Evolutionary conservation across 306 rosid genomes (phyloP), one percentile per base, ranked within the genome.

Genomic region (Ammopiptanthus mongolicus): DNA sequence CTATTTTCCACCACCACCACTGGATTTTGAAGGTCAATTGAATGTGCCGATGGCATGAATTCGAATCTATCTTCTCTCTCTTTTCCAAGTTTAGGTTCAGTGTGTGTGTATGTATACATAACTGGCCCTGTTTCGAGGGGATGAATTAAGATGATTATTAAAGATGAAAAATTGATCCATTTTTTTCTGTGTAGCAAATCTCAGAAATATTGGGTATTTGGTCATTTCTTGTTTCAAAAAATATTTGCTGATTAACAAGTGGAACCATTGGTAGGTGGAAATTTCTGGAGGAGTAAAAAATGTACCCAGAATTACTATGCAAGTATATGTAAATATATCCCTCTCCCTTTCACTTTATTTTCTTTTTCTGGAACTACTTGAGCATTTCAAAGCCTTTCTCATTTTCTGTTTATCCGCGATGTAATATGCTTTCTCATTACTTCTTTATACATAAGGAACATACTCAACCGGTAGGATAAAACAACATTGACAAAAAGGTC

Each of bases 281-380:
- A 33, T 78, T 58, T 64, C 79, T 66, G 83, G 87, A 86, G 69
- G 80, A 89, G 76, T 68, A 71, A 52, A 60, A 34, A 11, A 44
- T 50, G 19, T 4, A 5, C 57, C 17, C 48, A 9, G n/a, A 75
- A 41, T 60, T 63, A 29, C 74, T 5, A 5, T 70, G 41, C 84
- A 63, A 71, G 87, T 79, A 65, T 48, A 83, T 53, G 21, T 18
- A 8, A 8, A 5, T 17, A 5, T n/a, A 1, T 3, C 17, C 8
- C n/a, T 6, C 0, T 48, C 2, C 52, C 23, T 57, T 12, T 46
- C 3, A 44, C 39, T 34, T 50, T 21, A 34, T 33, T 29, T 0
- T 18, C 0, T 21, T 58, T 11, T 58, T 33, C 21, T 33, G 1
- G 2, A 13, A 47, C 50, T 14, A 17, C 39, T 11, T 42, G 17